Evolutionary conservation across 1,284 basidiomycete genomes (phyloP), one percentile per base, ranked within the genome.

Genomic region (Singerocomus inundabilis): DNA sequence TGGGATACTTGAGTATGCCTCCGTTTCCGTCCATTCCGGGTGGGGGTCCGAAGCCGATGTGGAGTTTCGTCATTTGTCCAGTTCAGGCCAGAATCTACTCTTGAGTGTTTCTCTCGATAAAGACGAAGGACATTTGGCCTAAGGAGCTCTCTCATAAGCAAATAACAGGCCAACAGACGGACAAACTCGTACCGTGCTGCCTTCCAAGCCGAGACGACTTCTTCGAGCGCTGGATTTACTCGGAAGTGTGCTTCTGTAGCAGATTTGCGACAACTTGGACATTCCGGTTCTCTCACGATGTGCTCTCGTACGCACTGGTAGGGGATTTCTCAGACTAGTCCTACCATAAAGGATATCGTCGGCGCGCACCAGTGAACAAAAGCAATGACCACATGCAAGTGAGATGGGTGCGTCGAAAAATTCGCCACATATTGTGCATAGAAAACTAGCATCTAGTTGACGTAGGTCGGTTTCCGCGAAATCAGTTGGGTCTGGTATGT

Each of bases 371-470:
- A 80, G 62, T 16, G 87, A 88, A 69, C 88, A 90, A 62, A 89
- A 91, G 49, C 80, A 82, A 58, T 91, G 88, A 0, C 85, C 86
- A 60, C 88, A 91, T 3, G 68, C 64, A 6, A 91, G 73, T 7
- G 81, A 79, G 32, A 91, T 80, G 8, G 88, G 88, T 1, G 76
- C 87, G 44, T 81, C 79, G 60, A 80, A 86, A 37, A 85, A 70
- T 54, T 91, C 85, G 13, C 77, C 69, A 63, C 88, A 91, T 44
- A 91, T 87, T 18, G 75, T 73, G 59, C 88, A 91, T 6, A 86
- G 77, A 47, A 88, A 68, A 16, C 82, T 73, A 26, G 74, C 66
- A 62, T 91, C 88, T 29, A 91, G 73, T 16, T 69, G 66, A 30
- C 77, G 75, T n/a, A 91, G 69, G 10, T 78, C 77, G n/a, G 77